Conservation (phyloP, 768 basidiomycete genomes). For the Leccinum subtestaceum region DNA sequence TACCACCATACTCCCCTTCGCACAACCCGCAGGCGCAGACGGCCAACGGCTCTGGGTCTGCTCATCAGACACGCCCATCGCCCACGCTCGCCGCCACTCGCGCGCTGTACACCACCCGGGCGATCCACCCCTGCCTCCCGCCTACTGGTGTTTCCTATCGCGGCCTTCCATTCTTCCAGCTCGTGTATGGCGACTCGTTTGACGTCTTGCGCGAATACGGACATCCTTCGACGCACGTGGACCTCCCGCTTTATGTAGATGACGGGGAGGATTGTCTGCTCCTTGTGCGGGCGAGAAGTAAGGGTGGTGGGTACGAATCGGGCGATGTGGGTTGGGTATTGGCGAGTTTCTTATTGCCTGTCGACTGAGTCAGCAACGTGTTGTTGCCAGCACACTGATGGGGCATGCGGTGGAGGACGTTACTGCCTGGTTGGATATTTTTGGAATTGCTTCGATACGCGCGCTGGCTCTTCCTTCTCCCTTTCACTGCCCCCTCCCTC, state of each 20-base stretch:
- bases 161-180: slow-evolving; percentile 72
- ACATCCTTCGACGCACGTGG: slow-evolving; percentile 70
- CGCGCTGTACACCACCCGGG: slow-evolving; percentile 63
- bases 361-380: slow-evolving; percentile 33
- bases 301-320: slow-evolving; percentile 22
- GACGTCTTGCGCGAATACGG: slow-evolving; percentile 75
- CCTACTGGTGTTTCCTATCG: slow-evolving; percentile 65
- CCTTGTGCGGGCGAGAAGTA: slow-evolving; percentile 53
- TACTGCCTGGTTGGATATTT: slow-evolving; percentile 3
- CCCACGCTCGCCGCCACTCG: slow-evolving; percentile 33
- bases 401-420: slow-evolving; percentile 2
- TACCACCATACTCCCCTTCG: slow-evolving; percentile 24
- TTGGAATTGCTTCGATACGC: slow-evolving; percentile 16
- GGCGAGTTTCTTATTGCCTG: slow-evolving; percentile 74
- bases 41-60: slow-evolving; percentile 13
- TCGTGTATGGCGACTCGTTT: slow-evolving; percentile 59
- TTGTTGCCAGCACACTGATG: slow-evolving; percentile 2
- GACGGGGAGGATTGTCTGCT: slow-evolving; percentile 75
- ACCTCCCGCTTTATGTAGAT: slow-evolving; percentile 76
- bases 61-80: slow-evolving; percentile 22
- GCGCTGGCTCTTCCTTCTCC: not conserved
- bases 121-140: slow-evolving; percentile 66
- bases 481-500: not conserved
- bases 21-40: slow-evolving; percentile 14
- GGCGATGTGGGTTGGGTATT: slow-evolving; percentile 75